These are phyloP conservation scores for Cylindrotheca fusiformis DNA, from an alignment of 108 stramenopile species.

Conservation along the genomic window DNA sequence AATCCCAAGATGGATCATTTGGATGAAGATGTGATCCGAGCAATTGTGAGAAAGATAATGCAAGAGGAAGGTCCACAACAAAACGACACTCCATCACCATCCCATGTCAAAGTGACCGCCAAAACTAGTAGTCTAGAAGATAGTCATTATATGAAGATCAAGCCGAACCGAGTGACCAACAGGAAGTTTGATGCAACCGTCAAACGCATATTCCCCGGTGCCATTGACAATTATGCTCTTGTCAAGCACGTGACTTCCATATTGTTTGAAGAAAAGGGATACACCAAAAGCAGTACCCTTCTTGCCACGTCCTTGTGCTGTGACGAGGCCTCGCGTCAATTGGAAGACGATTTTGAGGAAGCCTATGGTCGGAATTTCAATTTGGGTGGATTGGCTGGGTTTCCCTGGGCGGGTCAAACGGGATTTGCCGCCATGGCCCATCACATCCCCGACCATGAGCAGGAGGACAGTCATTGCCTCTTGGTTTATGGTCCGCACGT, in stretches of 20 bases:
- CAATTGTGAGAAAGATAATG: no score
- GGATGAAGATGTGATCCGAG: no score
- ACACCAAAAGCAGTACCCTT: slow-evolving; percentile 27
- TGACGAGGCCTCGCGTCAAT: slow-evolving; percentile 39
- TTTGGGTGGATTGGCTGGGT: slow-evolving; percentile 41
- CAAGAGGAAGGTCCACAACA: no score
- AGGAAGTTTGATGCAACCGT: no score
- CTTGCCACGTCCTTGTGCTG: slow-evolving; percentile 43
- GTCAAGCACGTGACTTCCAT: slow-evolving; percentile 5
- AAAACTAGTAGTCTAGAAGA: no score
- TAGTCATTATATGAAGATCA: no score
- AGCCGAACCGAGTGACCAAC: no score
- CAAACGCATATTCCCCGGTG: slow-evolving; percentile 52
- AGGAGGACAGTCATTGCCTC: slow-evolving; percentile 16
- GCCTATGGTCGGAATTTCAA: slow-evolving; percentile 46
- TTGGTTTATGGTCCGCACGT: slow-evolving; percentile 45
- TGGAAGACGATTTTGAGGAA: slow-evolving; percentile 41
- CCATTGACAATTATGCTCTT: slow-evolving; percentile 35
- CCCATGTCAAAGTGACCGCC: no score
- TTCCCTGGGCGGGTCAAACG: slow-evolving; percentile 49
- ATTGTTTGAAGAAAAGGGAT: slow-evolving; percentile 22
- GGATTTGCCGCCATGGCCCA: slow-evolving; percentile 53
- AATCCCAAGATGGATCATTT: no score
- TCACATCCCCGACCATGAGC: slow-evolving; percentile 61
- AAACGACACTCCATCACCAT: no score